phyloP scores from a whole-genome alignment of 306 rosid species.

The Gastrolobium villosum region DNA sequence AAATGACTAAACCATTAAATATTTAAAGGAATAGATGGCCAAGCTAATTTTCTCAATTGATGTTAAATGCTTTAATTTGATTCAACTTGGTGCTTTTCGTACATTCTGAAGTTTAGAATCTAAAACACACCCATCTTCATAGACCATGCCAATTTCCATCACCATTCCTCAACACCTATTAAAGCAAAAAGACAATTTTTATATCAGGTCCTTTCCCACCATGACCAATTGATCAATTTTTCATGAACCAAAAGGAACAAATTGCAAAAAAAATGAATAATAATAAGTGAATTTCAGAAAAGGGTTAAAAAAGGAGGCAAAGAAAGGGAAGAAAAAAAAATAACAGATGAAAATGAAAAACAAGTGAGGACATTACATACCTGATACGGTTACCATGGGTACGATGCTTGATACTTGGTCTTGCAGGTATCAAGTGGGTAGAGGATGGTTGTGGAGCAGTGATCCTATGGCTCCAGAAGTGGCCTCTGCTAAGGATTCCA shows the following conservation, averaged over 20 bases:
- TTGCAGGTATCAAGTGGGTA: constrained; percentile 98
- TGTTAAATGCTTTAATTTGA: not conserved
- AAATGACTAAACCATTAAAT: not conserved
- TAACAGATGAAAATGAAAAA: not conserved
- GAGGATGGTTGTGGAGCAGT: constrained; percentile 79
- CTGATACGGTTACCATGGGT: constrained; percentile 74
- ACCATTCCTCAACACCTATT: not conserved
- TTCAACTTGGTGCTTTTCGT: not conserved
- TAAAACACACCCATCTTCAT: not conserved
- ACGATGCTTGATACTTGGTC: constrained; percentile 90
- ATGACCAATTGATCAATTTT: not conserved
- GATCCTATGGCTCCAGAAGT: constrained; percentile 99
- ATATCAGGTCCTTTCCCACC: too few relatives aligned
- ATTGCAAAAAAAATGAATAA: constrained; percentile 1
- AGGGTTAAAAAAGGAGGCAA: not conserved
- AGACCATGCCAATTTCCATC: not conserved
- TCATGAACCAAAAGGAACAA: not conserved
- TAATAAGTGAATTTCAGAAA: constrained; percentile 5
- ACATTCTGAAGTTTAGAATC: constrained; percentile 15
- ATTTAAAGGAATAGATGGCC: too few relatives aligned
- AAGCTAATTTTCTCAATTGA: constrained; percentile 8
- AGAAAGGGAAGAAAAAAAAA: not conserved
- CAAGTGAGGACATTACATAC: constrained; percentile 27
- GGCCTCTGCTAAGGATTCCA: constrained; percentile 95
- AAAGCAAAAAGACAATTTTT: not conserved